phyloP scores from a whole-genome alignment of 805 yeast species.

The Yamadazyma endophytica region DNA sequence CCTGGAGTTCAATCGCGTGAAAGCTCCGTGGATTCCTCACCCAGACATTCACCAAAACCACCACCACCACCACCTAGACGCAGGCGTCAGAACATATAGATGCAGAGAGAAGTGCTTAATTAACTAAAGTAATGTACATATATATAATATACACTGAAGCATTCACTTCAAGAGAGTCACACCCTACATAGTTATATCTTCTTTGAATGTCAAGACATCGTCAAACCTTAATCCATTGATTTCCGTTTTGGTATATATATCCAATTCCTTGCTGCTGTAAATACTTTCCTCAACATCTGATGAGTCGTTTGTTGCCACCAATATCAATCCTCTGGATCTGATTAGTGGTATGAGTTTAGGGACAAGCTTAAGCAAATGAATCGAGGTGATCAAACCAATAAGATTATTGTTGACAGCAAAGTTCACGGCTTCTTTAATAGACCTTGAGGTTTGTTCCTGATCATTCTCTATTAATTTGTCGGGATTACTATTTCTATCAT shows the following conservation, averaged over 20 bases:
- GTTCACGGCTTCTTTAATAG: slow-evolving; percentile 75
- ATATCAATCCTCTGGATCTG: slow-evolving; percentile 73
- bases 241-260: slow-evolving; percentile 38
- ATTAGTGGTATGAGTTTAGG: slow-evolving; percentile 74
- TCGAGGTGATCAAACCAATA: slow-evolving; percentile 77
- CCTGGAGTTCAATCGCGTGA: slow-evolving; percentile 4
- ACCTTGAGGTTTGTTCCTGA: slow-evolving; percentile 48
- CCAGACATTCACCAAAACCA: slow-evolving; percentile 11
- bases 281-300: slow-evolving; percentile 19
- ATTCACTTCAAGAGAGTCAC: no score
- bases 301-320: slow-evolving; percentile 62
- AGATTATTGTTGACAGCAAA: slow-evolving; percentile 81
- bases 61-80: slow-evolving; percentile 37
- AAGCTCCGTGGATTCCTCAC: slow-evolving; percentile 1
- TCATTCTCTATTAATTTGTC: slow-evolving; percentile 20
- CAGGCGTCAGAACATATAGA: slow-evolving; percentile 5
- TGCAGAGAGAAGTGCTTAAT: neutral
- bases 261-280: slow-evolving; percentile 25
- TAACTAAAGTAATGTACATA: no score
- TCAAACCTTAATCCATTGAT: slow-evolving; percentile 67
- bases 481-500: slow-evolving; percentile 7
- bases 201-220: slow-evolving; percentile 63
- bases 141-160: no score
- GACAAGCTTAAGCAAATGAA: slow-evolving; percentile 63
- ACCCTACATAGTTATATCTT: slow-evolving; percentile 33